Base-by-base conservation (phyloP, 1,139 yeast genomes). In the Kazachstania sp. region DNA sequence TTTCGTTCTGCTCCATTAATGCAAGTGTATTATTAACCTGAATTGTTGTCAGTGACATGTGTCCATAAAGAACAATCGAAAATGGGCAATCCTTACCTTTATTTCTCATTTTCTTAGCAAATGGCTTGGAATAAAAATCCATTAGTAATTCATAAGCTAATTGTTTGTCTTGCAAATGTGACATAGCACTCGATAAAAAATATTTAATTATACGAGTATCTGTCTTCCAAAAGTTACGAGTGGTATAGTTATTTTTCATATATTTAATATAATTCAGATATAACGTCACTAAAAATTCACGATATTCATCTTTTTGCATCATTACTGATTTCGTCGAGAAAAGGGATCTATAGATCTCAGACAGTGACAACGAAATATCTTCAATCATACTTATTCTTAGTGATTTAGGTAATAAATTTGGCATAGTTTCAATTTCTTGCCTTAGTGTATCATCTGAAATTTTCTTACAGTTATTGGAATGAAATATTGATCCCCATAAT, bases 161-260 rank as follows among this genome's bases (percentile, higher is more conserved):
- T 19, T 48, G 49, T n/a, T 47, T 43, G 40, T 62, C 61, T 3
- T 46, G 49, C 13, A 60, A 26, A 3, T 50, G 49, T 39, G 43
- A 51, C 3, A 62, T 51, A 9, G 52, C 44, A 12, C 54, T 48
- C 26, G 53, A 44, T 5, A 63, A 37, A 20, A 63, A 49, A 4
- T 51, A 46, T 11, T 49, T 52, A n/a, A 63, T 36, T 5, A 63
- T 51, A 2, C 60, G 56, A 12, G 60, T 54, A 42, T 59, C 58
- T 37, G 51, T 51, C 36, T 40, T 50, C 48, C 49, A 47, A 15
- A 45, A 43, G 45, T 45, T 18, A 29, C 36, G 26, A 8, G 28
- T 43, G 23, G 53, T 39, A 16, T 12, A n/a, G 15, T 36, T 39
- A 20, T n/a, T 19, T n/a, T 39, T 35, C 36, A 50, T 26, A 15